Evolutionary conservation across 805 yeast species (phyloP), one percentile per base, ranked within the genome.

Genomic region (Zygoascus tannicola): DNA sequence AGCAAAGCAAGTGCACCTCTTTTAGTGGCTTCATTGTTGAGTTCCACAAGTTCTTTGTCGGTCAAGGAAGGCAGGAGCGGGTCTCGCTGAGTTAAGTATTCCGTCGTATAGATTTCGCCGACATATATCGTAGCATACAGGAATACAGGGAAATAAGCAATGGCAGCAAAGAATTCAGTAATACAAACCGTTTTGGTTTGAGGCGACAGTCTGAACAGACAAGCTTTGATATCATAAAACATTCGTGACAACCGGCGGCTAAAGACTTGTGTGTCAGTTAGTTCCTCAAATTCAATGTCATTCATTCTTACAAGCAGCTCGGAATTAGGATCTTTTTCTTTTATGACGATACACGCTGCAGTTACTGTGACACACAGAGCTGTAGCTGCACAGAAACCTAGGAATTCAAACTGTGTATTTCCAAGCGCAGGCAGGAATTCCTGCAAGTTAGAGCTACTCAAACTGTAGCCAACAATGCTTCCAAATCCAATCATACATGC

Each of bases 51-150:
- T 23, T 69, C 71, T 5, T 45, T 53, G 3, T 50, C 55, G 0
- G 74, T 68, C 28, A 74, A 55, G 1, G 64, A 58, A 2, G 64
- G 64, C 2, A 69, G 66, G 35, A 62, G 66, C 5, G 64, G 53
- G 23, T 62, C 60, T 3, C 75, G 66, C 12, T 53, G 46, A 8
- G 49, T 43, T 36, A 55, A 58, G 26, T 56, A 53, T 45, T 73
- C 73, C 35, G 56, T 63, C 19, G 39, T 21, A 38, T 74, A 76
- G 14, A 78, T 59, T 46, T 75, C 81, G 0, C 81, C 81, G 15
- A 78, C 81, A 56, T 76, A 78, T 0, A 81, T 76, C 2, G 83
- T 74, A 3, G 81, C 76, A 53, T 78, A 78, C 49, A 78, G 78
- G 22, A 78, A 55, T 73, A 78, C 70, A 1, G 81, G 80, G 60